phyloP scores from a whole-genome alignment of 2,329 filamentous ascomycete species.

The Claviceps purpurea region DNA sequence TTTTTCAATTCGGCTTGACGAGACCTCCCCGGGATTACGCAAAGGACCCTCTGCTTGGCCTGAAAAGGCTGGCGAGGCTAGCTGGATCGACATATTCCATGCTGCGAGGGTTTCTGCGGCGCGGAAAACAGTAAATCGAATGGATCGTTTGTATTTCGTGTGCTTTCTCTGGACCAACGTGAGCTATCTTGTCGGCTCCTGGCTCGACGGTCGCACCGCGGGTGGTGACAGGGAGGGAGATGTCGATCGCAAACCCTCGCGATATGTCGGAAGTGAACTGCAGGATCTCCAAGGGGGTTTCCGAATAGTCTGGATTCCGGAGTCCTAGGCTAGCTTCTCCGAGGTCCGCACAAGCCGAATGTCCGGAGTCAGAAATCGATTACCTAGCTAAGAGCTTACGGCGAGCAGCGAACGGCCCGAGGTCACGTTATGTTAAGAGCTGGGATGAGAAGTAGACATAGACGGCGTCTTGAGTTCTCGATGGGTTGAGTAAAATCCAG shows the following conservation, averaged over 20 bases:
- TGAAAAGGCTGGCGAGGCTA: slow-evolving; percentile 14
- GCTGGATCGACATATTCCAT: slow-evolving; percentile 23
- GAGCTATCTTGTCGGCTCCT: background rate
- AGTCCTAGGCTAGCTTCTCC: background rate
- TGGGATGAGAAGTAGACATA: background rate
- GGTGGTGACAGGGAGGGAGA: background rate
- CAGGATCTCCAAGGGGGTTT: background rate
- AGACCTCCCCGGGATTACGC: slow-evolving; percentile 13
- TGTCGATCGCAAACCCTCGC: background rate
- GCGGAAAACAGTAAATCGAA: background rate
- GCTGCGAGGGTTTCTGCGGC: slow-evolving; percentile 10
- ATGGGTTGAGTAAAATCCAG: background rate
- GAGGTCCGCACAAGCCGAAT: background rate
- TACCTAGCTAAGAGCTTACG: too few species aligned
- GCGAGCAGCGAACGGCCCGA: background rate
- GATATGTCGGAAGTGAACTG: background rate
- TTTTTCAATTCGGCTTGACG: slow-evolving; percentile 13
- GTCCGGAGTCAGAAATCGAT: background rate
- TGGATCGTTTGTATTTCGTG: background rate
- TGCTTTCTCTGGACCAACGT: too few species aligned
- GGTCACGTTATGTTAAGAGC: background rate
- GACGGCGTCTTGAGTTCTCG: background rate
- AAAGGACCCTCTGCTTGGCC: slow-evolving; percentile 16
- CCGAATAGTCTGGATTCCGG: background rate
- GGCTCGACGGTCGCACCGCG: background rate